A percentile compares a stretch with the other conserved stretches of the same genome.
Conservation (phyloP, 1,284 basidiomycete species). For the Pascua guehoae region DNA sequence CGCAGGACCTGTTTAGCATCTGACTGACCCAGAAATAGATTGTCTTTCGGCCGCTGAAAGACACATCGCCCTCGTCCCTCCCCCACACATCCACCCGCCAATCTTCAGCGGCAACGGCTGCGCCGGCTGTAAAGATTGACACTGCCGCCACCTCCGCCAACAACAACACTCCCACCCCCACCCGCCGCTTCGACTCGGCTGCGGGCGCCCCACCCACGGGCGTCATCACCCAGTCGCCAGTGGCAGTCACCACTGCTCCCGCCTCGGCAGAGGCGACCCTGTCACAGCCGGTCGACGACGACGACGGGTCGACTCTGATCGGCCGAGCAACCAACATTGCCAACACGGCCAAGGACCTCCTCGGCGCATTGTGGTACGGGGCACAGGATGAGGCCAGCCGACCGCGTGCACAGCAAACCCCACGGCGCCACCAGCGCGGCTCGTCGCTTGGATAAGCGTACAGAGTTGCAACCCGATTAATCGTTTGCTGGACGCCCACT, state of each 20-base stretch:
- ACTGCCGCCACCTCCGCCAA: neutral
- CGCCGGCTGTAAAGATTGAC: too few relatives aligned
- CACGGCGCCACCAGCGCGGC: constrained; percentile 6
- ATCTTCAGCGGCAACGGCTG: too few relatives aligned
- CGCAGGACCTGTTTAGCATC: constrained; percentile 9
- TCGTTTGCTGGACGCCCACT: too few relatives aligned
- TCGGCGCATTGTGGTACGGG: constrained; percentile 51
- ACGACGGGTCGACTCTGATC: constrained; percentile 42
- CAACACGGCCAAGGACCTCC: constrained; percentile 48
- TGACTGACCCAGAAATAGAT: constrained; percentile 38
- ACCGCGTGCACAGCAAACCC: neutral
- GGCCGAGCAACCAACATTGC: constrained; percentile 49
- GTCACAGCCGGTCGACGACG: constrained; percentile 26
- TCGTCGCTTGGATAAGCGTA: constrained; percentile 5
- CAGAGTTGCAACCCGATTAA: too few relatives aligned
- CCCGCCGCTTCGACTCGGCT: constrained; percentile 10
- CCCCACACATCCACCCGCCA: constrained; percentile 32
- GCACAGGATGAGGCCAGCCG: constrained; percentile 11
- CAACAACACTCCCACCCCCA: constrained; percentile 5
- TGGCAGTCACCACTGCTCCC: neutral
- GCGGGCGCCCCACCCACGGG: constrained; percentile 1
- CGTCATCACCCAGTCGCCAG: constrained; percentile 1
- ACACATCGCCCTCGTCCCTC: constrained; percentile 45
- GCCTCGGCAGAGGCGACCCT: constrained; percentile 3
- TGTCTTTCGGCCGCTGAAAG: constrained; percentile 40